Evolutionary conservation across 257 asterid species (phyloP).

Genomic region (Solanum clarkiae): DNA sequence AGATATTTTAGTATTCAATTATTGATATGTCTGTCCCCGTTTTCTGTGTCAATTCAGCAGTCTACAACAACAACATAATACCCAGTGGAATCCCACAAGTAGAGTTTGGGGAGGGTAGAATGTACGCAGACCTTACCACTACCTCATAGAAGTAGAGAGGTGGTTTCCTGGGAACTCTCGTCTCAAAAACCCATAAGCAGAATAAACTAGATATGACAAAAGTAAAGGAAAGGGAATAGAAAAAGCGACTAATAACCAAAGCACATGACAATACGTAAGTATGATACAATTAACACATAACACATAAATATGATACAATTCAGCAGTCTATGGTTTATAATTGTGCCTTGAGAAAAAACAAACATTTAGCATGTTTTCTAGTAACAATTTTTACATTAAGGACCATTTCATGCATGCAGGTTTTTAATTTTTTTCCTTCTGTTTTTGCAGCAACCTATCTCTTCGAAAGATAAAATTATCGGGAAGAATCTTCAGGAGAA

Average conservation of each 20-base stretch:
- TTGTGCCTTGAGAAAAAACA: not conserved
- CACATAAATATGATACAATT: not conserved
- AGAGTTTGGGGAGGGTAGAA: too few species aligned
- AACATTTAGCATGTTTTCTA: not conserved
- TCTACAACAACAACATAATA: not conserved
- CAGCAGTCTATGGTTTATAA: not conserved
- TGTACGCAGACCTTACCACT: too few species aligned
- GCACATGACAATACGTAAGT: too few species aligned
- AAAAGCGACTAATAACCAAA: too few species aligned
- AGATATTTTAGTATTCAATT: not conserved
- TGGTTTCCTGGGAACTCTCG: too few species aligned
- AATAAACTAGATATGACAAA: too few species aligned
- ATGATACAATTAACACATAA: too few species aligned
- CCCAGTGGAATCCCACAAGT: too few species aligned
- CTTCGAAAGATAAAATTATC: constrained; percentile 52
- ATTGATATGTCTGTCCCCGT: not conserved
- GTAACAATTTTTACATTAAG: not conserved
- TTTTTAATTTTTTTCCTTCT: not conserved
- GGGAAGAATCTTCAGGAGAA: constrained; percentile 38
- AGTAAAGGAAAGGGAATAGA: too few species aligned
- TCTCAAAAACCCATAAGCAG: too few species aligned
- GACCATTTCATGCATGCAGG: not conserved
- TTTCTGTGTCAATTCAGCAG: not conserved
- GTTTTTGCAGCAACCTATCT: constrained; percentile 61
- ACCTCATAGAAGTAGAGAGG: too few species aligned